phyloP scores from a whole-genome alignment of 2,329 filamentous ascomycete species.

The Microcera coccophila region DNA sequence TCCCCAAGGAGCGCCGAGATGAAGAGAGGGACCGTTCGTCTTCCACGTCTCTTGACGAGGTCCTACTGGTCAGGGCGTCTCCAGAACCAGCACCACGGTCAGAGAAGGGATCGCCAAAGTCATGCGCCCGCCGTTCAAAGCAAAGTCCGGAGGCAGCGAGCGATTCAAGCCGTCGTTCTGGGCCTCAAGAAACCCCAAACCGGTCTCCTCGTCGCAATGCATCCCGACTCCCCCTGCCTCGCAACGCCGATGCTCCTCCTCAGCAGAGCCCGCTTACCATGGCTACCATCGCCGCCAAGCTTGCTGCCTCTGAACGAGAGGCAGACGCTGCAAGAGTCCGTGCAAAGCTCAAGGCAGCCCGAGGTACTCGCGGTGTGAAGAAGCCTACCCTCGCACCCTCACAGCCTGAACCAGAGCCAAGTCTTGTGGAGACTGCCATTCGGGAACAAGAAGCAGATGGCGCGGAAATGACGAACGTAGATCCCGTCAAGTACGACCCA shows the following conservation, averaged over 20 bases:
- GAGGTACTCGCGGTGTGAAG: constrained; percentile 34
- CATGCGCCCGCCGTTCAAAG: constrained; percentile 13
- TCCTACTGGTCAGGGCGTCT: constrained; percentile 26
- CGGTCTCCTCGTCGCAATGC: constrained; percentile 19
- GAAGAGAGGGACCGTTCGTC: constrained; percentile 23
- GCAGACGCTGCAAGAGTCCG: constrained; percentile 60
- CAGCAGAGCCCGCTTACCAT: constrained; percentile 58
- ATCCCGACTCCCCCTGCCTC: constrained; percentile 30
- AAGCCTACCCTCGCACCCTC: constrained; percentile 26
- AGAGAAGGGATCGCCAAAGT: constrained; percentile 6
- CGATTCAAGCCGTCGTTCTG: constrained; percentile 12
- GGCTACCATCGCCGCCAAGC: constrained; percentile 59
- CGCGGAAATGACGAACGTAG: constrained; percentile 25
- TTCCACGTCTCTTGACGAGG: constrained; percentile 34
- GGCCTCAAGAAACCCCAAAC: constrained; percentile 12
- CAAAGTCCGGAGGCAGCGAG: constrained; percentile 14
- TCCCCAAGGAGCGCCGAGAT: neutral
- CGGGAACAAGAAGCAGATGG: constrained; percentile 7
- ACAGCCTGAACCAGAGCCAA: constrained; percentile 15
- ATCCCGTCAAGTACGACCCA: constrained; percentile 35
- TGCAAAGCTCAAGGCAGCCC: constrained; percentile 57
- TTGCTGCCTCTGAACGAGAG: constrained; percentile 60
- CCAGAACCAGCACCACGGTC: constrained; percentile 12
- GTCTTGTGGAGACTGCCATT: constrained; percentile 5
- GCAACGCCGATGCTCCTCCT: constrained; percentile 36